A percentile compares a stretch with the other conserved stretches of the same genome.
Evolutionary conservation across 768 basidiomycete genomes (phyloP).

Genomic region (Chalciporus piperatus): DNA sequence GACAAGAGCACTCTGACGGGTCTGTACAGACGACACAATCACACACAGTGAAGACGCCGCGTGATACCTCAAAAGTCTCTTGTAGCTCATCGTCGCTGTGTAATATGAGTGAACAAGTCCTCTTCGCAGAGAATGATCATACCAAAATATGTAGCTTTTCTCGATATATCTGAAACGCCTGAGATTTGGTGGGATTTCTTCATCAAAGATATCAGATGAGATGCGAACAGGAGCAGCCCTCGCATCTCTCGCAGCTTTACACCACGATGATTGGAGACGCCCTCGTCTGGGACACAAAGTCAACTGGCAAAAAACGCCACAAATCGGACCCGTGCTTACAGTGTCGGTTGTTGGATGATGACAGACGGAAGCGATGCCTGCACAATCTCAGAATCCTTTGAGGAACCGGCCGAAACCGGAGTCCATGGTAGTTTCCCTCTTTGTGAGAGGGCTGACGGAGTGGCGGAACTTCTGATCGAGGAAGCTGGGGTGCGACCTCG

Average conservation of each 20-base stretch:
- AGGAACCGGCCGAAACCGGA: conserved; percentile 15
- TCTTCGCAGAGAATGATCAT: conserved; percentile 2
- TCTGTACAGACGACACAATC: conserved; percentile 39
- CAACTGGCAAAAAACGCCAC: background rate
- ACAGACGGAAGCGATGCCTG: conserved; percentile 14
- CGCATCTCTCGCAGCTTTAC: conserved; percentile 19
- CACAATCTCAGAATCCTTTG: background rate
- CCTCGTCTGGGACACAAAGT: conserved; percentile 18
- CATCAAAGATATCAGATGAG: conserved; percentile 32
- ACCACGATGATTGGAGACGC: conserved; percentile 32
- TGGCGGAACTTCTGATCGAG: conserved; percentile 3
- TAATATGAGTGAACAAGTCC: conserved; percentile 7
- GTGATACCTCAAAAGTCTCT: conserved; percentile 22
- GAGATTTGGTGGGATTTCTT: conserved; percentile 41
- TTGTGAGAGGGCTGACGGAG: conserved; percentile 4
- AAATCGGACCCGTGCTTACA: conserved; percentile 13
- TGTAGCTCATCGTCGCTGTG: conserved; percentile 18
- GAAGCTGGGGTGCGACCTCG: conserved; percentile 8
- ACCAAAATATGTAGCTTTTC: conserved; percentile 48
- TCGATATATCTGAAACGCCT: conserved; percentile 53
- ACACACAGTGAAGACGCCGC: conserved; percentile 42
- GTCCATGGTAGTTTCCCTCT: conserved; percentile 2
- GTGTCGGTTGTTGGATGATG: conserved; percentile 17
- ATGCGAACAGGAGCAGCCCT: conserved; percentile 34
- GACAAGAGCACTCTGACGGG: conserved; percentile 45